Evolutionary conservation across 441 rosid genomes (phyloP).

Genomic region (Gossypium trilobum): DNA sequence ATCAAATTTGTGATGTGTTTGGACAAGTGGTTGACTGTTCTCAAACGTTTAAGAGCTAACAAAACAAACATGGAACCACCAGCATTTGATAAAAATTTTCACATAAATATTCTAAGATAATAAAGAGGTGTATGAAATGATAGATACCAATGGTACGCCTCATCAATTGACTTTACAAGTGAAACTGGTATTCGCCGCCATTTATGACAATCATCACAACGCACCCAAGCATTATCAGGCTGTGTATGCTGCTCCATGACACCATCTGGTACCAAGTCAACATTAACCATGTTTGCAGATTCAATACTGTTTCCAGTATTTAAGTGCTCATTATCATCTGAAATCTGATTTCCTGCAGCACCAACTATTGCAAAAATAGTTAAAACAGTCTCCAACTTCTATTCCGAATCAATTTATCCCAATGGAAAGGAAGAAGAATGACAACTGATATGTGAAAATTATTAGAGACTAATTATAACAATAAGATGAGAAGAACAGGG

Average conservation of each 20-base stretch:
- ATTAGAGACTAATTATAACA: background rate
- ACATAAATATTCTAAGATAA: slow-evolving; percentile 12
- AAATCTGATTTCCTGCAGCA: slow-evolving; percentile 34
- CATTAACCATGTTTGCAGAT: slow-evolving; percentile 28
- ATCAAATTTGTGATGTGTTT: background rate
- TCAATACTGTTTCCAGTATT: slow-evolving; percentile 23
- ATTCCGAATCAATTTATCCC: background rate
- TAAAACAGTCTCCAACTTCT: background rate
- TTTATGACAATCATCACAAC: slow-evolving; percentile 82
- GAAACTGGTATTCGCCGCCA: slow-evolving; percentile 88
- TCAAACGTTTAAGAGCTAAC: background rate
- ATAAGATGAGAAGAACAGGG: slow-evolving; percentile 3
- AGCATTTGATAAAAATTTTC: background rate
- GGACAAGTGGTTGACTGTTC: background rate
- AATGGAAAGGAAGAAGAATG: background rate
- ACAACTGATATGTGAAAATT: background rate
- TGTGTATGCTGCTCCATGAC: slow-evolving; percentile 35
- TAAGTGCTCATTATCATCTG: slow-evolving; percentile 26
- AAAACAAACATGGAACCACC: background rate
- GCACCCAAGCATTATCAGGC: slow-evolving; percentile 75
- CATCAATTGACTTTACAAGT: slow-evolving; percentile 59
- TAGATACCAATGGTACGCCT: slow-evolving; percentile 72
- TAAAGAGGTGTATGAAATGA: slow-evolving; percentile 16
- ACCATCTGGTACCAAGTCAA: slow-evolving; percentile 29
- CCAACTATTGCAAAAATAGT: slow-evolving; percentile 19